phyloP scores from a whole-genome alignment of 2,329 filamentous ascomycete genomes.

The Claviceps cyperi region DNA sequence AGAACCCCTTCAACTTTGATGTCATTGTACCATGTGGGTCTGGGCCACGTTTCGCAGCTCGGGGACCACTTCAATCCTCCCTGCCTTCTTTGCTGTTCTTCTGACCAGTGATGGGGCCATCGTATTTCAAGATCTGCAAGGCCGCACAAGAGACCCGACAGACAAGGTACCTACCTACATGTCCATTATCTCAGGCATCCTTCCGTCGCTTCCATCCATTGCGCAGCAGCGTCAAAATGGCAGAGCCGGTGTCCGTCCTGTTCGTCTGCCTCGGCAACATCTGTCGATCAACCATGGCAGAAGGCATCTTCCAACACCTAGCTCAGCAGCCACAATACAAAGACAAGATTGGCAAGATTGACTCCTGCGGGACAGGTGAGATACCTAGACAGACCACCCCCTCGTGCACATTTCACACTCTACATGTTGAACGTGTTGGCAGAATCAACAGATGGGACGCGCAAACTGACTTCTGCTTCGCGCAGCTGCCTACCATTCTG shows the following conservation, averaged over 20 bases:
- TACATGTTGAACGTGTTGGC: too few species aligned
- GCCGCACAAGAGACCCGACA: too few species aligned
- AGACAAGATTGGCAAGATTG: conserved; percentile 50
- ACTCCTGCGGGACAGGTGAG: conserved; percentile 71
- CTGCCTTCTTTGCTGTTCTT: neutral
- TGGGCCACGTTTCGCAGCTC: neutral
- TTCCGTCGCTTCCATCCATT: neutral
- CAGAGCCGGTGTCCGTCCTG: conserved; percentile 52
- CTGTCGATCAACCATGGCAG: conserved; percentile 86
- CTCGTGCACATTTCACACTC: neutral
- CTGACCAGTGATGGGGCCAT: neutral
- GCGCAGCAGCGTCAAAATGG: conserved; percentile 14
- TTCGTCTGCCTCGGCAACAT: conserved; percentile 98
- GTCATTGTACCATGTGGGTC: neutral
- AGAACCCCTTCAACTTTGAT: neutral
- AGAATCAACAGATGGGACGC: neutral
- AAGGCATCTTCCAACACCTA: conserved; percentile 74
- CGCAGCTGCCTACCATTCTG: conserved; percentile 65
- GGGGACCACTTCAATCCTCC: neutral
- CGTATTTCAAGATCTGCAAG: too few species aligned
- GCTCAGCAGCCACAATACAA: conserved; percentile 45
- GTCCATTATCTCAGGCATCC: neutral
- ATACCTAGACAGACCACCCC: too few species aligned
- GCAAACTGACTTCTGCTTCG: neutral
- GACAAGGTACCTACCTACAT: too few species aligned